Evolutionary conservation across 768 basidiomycete genomes (phyloP).

Genomic region (Tylopilus intermedius): DNA sequence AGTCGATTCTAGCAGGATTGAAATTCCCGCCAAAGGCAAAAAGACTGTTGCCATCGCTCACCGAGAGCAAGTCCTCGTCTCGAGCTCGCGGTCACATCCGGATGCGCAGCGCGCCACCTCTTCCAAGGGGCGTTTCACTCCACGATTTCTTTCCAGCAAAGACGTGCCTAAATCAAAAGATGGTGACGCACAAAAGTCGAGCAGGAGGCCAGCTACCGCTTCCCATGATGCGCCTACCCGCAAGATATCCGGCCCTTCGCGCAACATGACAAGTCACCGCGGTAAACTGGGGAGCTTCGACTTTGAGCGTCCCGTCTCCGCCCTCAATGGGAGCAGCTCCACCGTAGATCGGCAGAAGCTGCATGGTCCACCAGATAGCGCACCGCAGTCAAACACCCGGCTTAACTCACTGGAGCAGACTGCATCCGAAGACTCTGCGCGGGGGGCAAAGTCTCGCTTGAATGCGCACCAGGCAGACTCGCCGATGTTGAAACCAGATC

Average conservation of each 20-base stretch:
- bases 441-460: constrained; percentile 11
- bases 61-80: constrained; percentile 27
- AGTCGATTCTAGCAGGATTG: constrained; percentile 12
- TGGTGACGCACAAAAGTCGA: constrained; percentile 23
- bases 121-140: constrained; percentile 27
- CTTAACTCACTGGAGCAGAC: constrained; percentile 23
- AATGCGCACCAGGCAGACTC: constrained; percentile 16
- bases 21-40: constrained; percentile 6
- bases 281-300: constrained; percentile 72
- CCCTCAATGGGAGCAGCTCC: constrained; percentile 28
- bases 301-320: constrained; percentile 62
- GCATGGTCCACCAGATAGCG: constrained; percentile 2
- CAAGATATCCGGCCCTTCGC: constrained; percentile 12
- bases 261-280: constrained; percentile 36
- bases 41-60: constrained; percentile 14
- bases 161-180: constrained; percentile 22
- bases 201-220: constrained; percentile 15
- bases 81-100: constrained; percentile 18
- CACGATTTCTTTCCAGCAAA: constrained; percentile 27
- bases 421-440: constrained; percentile 24
- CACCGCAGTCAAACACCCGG: constrained; percentile 11
- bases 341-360: constrained; percentile 20
- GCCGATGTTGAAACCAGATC: constrained; percentile 28
- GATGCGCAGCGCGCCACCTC: not conserved
- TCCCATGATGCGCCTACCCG: constrained; percentile 6